phyloP scores from a whole-genome alignment of 2,329 filamentous ascomycete genomes.

The Aspergillus arachidicola region DNA sequence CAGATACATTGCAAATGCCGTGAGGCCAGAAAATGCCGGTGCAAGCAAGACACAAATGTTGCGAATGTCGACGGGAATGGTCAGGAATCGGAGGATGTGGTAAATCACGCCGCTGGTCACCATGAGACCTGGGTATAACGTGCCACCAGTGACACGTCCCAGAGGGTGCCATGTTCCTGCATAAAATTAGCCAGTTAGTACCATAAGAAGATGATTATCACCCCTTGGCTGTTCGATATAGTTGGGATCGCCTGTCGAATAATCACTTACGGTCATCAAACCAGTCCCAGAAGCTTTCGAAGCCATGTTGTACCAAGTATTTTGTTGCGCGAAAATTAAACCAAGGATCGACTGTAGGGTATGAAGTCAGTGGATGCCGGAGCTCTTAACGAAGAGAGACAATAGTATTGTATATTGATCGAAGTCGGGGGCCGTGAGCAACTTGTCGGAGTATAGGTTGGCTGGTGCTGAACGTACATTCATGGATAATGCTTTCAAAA shows the following conservation, averaged over 20 bases:
- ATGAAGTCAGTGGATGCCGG: constrained; percentile 23
- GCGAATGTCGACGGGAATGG: constrained; percentile 93
- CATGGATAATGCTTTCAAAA: constrained; percentile 99
- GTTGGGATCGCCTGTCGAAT: constrained; percentile 21
- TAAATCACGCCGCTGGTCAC: constrained; percentile 98
- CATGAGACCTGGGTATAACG: constrained; percentile 98
- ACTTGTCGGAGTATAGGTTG: constrained; percentile 5
- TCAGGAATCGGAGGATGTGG: constrained; percentile 84
- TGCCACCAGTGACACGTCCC: constrained; percentile 95
- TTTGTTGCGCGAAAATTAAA: constrained; percentile 99
- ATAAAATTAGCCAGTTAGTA: background rate
- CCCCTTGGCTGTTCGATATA: constrained; percentile 8
- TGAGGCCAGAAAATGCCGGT: constrained; percentile 90
- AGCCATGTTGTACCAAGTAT: constrained; percentile 94
- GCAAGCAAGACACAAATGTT: constrained; percentile 98
- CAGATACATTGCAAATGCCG: constrained; percentile 89
- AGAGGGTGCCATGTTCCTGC: constrained; percentile 93
- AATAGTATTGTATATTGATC: background rate
- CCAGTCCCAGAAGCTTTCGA: constrained; percentile 99
- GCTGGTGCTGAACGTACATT: constrained; percentile 69
- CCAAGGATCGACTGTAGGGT: constrained; percentile 86
- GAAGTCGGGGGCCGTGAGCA: background rate
- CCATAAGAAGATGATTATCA: constrained; percentile 31
- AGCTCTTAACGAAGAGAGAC: constrained; percentile 15
- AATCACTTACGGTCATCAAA: constrained; percentile 82